Evolutionary conservation across 163 green algal genomes (phyloP), one percentile per base, ranked within the genome.

Genomic region (Scenedesmus sp.): DNA sequence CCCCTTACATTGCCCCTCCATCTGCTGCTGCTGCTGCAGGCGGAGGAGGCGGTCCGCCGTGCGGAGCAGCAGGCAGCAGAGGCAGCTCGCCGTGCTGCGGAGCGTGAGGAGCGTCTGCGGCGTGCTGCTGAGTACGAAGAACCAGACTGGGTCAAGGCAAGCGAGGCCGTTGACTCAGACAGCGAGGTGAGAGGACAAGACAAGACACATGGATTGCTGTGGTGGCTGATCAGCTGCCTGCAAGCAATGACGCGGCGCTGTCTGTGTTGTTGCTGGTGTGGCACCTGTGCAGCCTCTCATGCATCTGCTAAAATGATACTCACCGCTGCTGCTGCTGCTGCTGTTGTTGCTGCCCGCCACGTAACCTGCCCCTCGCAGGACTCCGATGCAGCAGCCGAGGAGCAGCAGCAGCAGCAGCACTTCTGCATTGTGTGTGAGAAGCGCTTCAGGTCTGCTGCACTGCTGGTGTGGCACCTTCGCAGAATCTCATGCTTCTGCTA

Each of bases 91-190:
- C 87, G 93, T 0, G 93, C 95, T 77, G 54, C 62, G 20, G 95
- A 98, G 91, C 91, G 88, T 60, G 91, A 93, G 87, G 94, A 95
- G 93, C 94, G 96, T 7, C 87, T 96, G 77, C 88, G 93, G 3
- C 54, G 87, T 6, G 96, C 95, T 2, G 86, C 90, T 1, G 87
- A 93, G 23, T 97, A 97, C 57, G 64, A 96, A 91, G 97, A 98
- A 76, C 93, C 96, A 0, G 94, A 95, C 46, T 96, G 95, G 95
- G 93, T 95, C 12, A 64, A 56, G 6, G 64, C 70, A 4, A 87
- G 84, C 60, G 92, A 92, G 56, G 92, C 88, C 52, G 84, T 77
- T 13, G 76, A 62, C 1, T 52, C 56, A 34, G 81, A 89, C 55
- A 52, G 52, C 26, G 56, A 84, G 84, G 91, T 89, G 85, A 5